These are phyloP conservation scores for Dysphania ambrosioides DNA, from an alignment of 148 eudicot species.

Conservation along the genomic window DNA sequence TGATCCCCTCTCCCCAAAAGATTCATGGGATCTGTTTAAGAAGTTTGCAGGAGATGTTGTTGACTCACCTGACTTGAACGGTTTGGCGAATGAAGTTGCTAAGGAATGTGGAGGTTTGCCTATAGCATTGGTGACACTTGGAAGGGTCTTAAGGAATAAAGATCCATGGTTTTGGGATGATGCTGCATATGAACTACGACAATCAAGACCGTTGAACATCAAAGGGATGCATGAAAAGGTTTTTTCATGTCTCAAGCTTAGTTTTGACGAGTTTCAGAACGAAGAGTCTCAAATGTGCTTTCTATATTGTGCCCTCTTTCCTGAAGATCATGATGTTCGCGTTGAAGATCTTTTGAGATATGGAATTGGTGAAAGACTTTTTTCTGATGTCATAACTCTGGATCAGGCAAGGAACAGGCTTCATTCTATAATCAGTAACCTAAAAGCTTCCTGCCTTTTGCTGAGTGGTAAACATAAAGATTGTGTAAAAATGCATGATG, in stretches of 20 bases:
- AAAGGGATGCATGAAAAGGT: conserved; percentile 38
- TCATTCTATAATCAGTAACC: conserved; percentile 28
- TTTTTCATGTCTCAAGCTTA: conserved; percentile 32
- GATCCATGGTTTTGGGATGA: conserved; percentile 32
- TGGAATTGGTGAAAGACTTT: conserved; percentile 39
- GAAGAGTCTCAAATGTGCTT: conserved; percentile 32
- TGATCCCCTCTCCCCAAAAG: conserved; percentile 29
- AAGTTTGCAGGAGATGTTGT: conserved; percentile 29
- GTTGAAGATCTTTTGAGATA: conserved; percentile 40
- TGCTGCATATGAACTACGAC: conserved; percentile 32
- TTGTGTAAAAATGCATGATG: conserved; percentile 45
- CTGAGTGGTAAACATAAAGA: conserved; percentile 13
- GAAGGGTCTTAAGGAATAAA: conserved; percentile 32
- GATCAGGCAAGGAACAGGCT: conserved; percentile 39
- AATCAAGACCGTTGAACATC: conserved; percentile 27
- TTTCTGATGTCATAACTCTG: conserved; percentile 27
- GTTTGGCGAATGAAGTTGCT: conserved; percentile 33
- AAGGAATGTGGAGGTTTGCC: conserved; percentile 52
- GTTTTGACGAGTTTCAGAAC: conserved; percentile 34
- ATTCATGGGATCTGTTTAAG: conserved; percentile 47
- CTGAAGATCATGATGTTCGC: conserved; percentile 41
- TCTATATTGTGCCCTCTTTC: conserved; percentile 40
- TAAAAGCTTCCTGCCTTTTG: conserved; percentile 36
- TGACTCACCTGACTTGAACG: conserved; percentile 24
- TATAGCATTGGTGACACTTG: conserved; percentile 46